A percentile compares a stretch with the other conserved stretches of the same genome.
Conservation (phyloP, 2,329 filamentous ascomycete genomes). For the Dactylonectria estremocensis region DNA sequence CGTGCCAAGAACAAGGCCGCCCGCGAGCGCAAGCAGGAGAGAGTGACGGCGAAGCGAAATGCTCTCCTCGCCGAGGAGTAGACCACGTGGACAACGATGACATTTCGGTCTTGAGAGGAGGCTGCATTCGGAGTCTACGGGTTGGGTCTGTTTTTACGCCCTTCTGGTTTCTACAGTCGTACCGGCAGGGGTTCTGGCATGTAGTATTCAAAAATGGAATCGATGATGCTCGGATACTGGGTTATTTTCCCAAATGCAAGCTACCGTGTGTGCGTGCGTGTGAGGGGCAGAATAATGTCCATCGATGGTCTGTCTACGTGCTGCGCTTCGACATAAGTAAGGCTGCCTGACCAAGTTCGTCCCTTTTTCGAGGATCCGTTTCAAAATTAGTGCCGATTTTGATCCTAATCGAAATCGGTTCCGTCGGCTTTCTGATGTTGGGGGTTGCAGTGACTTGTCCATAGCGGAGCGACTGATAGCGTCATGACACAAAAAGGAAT, state of each 20-base stretch:
- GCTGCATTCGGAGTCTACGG: conserved; percentile 74
- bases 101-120: conserved; percentile 66
- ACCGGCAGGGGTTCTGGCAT: conserved; percentile 68
- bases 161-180: conserved; percentile 64
- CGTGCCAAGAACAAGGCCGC: conserved; percentile 99
- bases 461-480: not conserved
- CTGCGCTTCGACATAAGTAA: not conserved
- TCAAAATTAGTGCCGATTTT: not conserved
- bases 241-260: conserved; percentile 43
- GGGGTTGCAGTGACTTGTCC: not conserved
- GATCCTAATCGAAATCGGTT: not conserved
- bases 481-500: not conserved
- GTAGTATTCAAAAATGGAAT: conserved; percentile 72
- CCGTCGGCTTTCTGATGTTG: not conserved
- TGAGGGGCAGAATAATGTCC: not conserved
- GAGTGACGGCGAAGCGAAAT: conserved; percentile 90
- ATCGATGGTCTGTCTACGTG: not conserved
- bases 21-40: conserved; percentile 97
- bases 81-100: conserved; percentile 62
- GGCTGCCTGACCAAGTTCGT: not conserved
- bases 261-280: conserved; percentile 11
- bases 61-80: conserved; percentile 80
- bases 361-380: not conserved
- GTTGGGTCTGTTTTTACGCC: conserved; percentile 68
- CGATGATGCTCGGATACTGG: conserved; percentile 61